phyloP scores from a whole-genome alignment of 441 rosid species.

The Syzygium syzygioides region DNA sequence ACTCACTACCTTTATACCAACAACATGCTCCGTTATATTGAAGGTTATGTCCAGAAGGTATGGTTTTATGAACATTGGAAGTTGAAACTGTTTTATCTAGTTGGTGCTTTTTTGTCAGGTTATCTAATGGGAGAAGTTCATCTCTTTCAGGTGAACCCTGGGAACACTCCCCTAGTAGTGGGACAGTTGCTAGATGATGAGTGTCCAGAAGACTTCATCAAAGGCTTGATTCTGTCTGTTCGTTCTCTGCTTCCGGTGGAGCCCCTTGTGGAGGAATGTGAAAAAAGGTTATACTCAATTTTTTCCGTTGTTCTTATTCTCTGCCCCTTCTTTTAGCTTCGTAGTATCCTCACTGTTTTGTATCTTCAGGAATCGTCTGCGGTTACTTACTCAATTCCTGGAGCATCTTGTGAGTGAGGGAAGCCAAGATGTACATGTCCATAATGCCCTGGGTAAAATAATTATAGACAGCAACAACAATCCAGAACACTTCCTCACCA shows the following conservation, averaged over 20 bases:
- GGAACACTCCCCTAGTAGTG: constrained; percentile 89
- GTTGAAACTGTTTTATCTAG: neutral
- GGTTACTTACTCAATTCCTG: constrained; percentile 97
- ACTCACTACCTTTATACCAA: constrained; percentile 94
- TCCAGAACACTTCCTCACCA: constrained; percentile 98
- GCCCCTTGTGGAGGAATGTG: constrained; percentile 97
- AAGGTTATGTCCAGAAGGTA: constrained; percentile 99
- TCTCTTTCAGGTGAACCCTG: constrained; percentile 72
- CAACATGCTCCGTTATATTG: constrained; percentile 99
- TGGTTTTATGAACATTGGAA: neutral
- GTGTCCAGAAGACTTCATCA: constrained; percentile 90
- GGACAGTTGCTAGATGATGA: constrained; percentile 95
- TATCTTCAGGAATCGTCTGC: constrained; percentile 86
- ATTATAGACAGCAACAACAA: constrained; percentile 98
- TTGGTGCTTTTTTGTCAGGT: neutral
- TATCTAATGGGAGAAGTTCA: constrained; percentile 1
- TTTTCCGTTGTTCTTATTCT: constrained; percentile 1
- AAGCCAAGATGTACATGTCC: constrained; percentile 99
- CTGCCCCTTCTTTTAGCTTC: constrained; percentile 8
- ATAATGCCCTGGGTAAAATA: constrained; percentile 98
- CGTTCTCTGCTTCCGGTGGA: constrained; percentile 99
- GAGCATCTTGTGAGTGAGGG: constrained; percentile 99
- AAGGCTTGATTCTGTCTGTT: constrained; percentile 91
- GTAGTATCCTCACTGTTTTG: constrained; percentile 1
- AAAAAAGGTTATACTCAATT: constrained; percentile 61